Evolutionary conservation across 768 basidiomycete genomes (phyloP), one percentile per base, ranked within the genome.

Genomic region (Amanita polypyramis): DNA sequence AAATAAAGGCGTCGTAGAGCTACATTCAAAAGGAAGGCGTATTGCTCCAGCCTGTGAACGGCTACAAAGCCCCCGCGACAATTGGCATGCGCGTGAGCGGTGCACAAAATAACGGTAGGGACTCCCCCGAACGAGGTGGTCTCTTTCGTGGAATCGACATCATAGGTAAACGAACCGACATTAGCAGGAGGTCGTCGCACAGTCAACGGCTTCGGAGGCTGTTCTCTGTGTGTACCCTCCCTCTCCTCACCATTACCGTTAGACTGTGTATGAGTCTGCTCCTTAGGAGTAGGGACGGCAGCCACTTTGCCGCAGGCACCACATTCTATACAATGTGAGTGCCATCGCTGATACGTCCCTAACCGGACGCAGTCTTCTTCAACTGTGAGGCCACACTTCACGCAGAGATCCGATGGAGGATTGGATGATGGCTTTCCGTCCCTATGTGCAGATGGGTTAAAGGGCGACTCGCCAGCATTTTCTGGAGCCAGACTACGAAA

Each of bases 341-440:
- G 96, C 96, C 96, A 98, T 39, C 95, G 76, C 59, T 91, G 85
- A 66, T 93, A 95, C n/a, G 92, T 94, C 29, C 93, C 96, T 23
- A 95, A 67, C 49, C 96, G 77, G 38, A 91, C 87, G 58, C 96
- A 98, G 55, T 98, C 96, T 62, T 99, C 96, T 65, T 99, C 96
- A 19, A 99, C 90, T 0, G 95, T 95, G 52, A 80, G 70, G 36
- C 77, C 75, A 63, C 96, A 99, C 58, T 79, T 82, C 43, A 91
- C 77, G 60, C 96, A 99, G 34, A 93, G 76, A 67, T 99, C 96
- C 14, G 85, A 87, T 5, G 89, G 89, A 12, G 86, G 85, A 53
- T 79, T 80, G n/a, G 77, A 74, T 14, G 76, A 73, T 35, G 78
- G 64, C 58, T 75, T 76, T 45, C 71, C 70, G 48, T 73, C 73